Evolutionary conservation across 2,329 filamentous ascomycete genomes (phyloP).

Genomic region (Leptographium radiaticola): DNA sequence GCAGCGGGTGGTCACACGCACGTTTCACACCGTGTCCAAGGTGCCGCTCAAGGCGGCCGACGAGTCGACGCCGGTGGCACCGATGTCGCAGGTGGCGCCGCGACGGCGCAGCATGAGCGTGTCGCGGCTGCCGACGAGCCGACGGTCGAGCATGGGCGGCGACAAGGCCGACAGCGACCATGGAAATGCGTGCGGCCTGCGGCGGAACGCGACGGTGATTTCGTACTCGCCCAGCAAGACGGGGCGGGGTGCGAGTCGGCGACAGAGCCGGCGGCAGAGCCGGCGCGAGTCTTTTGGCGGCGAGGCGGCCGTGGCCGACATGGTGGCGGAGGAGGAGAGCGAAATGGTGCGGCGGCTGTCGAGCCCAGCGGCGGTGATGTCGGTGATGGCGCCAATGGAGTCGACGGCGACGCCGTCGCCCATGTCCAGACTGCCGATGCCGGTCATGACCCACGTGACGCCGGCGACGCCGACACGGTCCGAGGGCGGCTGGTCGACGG

Average conservation of each 20-base stretch:
- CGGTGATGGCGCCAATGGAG: too few relatives aligned
- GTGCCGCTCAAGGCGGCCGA: constrained; percentile 60
- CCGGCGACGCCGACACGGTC: constrained; percentile 34
- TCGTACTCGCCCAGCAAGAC: constrained; percentile 40
- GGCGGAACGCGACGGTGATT: constrained; percentile 37
- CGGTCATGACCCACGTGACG: neutral
- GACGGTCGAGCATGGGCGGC: constrained; percentile 13
- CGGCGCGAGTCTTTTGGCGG: constrained; percentile 14
- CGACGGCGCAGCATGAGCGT: constrained; percentile 39
- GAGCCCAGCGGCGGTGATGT: constrained; percentile 22
- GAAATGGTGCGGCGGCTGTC: neutral
- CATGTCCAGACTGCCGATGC: neutral
- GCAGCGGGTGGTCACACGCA: constrained; percentile 33
- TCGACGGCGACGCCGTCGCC: constrained; percentile 22
- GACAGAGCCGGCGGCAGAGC: constrained; percentile 7
- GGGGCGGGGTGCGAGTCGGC: constrained; percentile 1
- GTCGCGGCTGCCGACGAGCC: constrained; percentile 26
- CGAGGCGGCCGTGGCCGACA: constrained; percentile 3
- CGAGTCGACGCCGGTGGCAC: constrained; percentile 30
- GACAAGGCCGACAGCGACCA: neutral
- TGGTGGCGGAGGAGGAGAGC: constrained; percentile 8
- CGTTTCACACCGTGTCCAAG: constrained; percentile 64
- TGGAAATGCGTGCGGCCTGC: constrained; percentile 17
- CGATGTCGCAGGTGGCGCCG: constrained; percentile 18
- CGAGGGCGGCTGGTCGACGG: constrained; percentile 35